Evolutionary conservation across 139 green algal genomes (phyloP).

Genomic region (Edaphochlamys debaryana): DNA sequence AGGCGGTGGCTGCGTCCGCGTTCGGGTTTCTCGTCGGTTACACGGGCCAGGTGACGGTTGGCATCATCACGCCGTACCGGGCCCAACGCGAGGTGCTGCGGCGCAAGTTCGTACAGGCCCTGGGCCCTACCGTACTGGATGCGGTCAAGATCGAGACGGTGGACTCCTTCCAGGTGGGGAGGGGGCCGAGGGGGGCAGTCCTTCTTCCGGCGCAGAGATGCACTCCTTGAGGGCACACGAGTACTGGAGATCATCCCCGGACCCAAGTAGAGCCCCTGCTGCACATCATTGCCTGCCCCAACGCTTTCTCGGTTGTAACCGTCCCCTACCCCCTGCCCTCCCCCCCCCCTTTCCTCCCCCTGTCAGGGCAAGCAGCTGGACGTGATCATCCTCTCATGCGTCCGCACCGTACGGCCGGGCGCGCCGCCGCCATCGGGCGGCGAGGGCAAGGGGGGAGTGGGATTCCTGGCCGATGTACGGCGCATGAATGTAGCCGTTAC

Average conservation of each 20-base stretch:
- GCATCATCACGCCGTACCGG: slow-evolving; percentile 91
- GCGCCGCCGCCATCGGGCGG: not conserved
- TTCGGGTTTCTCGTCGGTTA: not conserved
- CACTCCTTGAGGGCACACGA: too few relatives aligned
- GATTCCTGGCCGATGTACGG: slow-evolving; percentile 86
- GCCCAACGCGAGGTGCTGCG: slow-evolving; percentile 77
- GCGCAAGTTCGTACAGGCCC: slow-evolving; percentile 64
- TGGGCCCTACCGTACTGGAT: slow-evolving; percentile 49
- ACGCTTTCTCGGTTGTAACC: too few relatives aligned
- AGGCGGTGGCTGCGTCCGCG: not conserved
- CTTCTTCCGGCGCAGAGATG: too few relatives aligned
- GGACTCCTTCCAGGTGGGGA: slow-evolving; percentile 81
- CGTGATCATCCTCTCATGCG: slow-evolving; percentile 92
- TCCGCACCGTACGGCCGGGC: slow-evolving; percentile 59
- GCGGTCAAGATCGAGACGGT: slow-evolving; percentile 90
- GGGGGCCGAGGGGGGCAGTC: too few relatives aligned
- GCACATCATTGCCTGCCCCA: too few relatives aligned
- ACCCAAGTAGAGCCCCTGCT: too few relatives aligned
- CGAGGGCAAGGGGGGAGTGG: slow-evolving; percentile 42
- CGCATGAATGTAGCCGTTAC: slow-evolving; percentile 93
- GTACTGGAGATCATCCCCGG: too few relatives aligned
- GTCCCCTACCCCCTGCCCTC: too few relatives aligned
- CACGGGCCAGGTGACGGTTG: slow-evolving; percentile 58
- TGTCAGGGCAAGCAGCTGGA: slow-evolving; percentile 93
- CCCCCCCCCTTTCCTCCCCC: too few relatives aligned